Conservation (phyloP, 495 filamentous ascomycete species). For the Neurospora sp. region DNA sequence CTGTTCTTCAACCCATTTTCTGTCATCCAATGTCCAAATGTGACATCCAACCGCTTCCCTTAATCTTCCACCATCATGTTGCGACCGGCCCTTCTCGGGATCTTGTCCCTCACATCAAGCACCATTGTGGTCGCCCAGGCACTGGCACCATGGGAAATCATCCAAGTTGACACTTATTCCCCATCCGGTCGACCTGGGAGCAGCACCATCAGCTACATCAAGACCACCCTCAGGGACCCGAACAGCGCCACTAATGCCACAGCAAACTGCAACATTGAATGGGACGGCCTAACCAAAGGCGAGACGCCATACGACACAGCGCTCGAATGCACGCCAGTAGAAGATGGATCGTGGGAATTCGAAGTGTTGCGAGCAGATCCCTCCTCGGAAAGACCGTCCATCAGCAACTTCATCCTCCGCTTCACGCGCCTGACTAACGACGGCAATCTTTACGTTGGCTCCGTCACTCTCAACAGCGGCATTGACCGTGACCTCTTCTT, state of each 20-base stretch:
- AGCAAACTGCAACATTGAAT: background rate
- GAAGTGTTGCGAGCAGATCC: background rate
- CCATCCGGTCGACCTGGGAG: constrained; percentile 3
- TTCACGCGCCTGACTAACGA: background rate
- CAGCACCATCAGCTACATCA: background rate
- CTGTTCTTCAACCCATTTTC: background rate
- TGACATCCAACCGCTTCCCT: background rate
- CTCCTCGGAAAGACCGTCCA: background rate
- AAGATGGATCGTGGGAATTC: background rate
- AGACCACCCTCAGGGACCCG: constrained; percentile 2
- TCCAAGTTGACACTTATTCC: background rate
- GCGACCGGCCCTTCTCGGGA: background rate
- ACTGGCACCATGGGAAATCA: constrained; percentile 1
- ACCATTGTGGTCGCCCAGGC: background rate
- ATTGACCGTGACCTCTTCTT: background rate
- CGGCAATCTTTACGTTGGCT: background rate
- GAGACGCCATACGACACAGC: background rate
- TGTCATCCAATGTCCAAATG: background rate
- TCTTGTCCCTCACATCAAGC: background rate
- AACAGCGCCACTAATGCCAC: background rate
- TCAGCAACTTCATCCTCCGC: background rate
- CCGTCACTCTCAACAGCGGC: background rate
- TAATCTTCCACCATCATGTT: background rate
- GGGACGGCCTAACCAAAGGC: background rate
- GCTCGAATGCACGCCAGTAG: background rate